Evolutionary conservation across 1,284 basidiomycete species (phyloP).

Genomic region (Mycena citricolor): DNA sequence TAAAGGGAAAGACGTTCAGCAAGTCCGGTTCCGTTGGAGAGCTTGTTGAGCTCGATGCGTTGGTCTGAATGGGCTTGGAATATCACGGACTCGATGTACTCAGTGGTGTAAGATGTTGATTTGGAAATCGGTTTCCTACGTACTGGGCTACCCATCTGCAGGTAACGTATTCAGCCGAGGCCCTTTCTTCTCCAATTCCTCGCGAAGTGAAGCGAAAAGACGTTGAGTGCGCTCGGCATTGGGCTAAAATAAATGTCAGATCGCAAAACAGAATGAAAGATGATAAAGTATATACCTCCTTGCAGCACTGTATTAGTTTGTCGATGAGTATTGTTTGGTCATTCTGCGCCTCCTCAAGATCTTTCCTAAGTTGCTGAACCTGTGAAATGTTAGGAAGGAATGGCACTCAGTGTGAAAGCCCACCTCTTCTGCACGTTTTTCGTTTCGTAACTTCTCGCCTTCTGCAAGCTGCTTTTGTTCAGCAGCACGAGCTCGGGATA

Average conservation of each 20-base stretch:
- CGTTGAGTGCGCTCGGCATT: constrained; percentile 78
- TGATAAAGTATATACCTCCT: constrained; percentile 57
- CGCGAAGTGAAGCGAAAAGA: constrained; percentile 72
- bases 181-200: constrained; percentile 73
- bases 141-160: constrained; percentile 39
- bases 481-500: constrained; percentile 78
- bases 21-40: constrained; percentile 45
- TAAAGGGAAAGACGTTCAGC: constrained; percentile 77
- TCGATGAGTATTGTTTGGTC: constrained; percentile 76
- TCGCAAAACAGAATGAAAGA: constrained; percentile 15
- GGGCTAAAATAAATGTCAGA: constrained; percentile 56
- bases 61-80: constrained; percentile 30
- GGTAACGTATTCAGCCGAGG: constrained; percentile 40
- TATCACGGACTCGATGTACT: constrained; percentile 19
- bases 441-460: constrained; percentile 64
- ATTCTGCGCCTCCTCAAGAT: constrained; percentile 71
- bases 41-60: constrained; percentile 42
- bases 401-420: constrained; percentile 23
- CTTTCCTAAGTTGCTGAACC: constrained; percentile 66
- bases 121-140: constrained; percentile 37
- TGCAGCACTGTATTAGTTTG: constrained; percentile 77
- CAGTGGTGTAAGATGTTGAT: constrained; percentile 3
- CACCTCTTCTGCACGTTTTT: constrained; percentile 73
- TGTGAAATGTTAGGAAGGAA: constrained; percentile 30
- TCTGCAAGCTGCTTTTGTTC: constrained; percentile 80